Base-by-base conservation (phyloP, 169 alveolate genomes). In the Plasmodium malariae region DNA sequence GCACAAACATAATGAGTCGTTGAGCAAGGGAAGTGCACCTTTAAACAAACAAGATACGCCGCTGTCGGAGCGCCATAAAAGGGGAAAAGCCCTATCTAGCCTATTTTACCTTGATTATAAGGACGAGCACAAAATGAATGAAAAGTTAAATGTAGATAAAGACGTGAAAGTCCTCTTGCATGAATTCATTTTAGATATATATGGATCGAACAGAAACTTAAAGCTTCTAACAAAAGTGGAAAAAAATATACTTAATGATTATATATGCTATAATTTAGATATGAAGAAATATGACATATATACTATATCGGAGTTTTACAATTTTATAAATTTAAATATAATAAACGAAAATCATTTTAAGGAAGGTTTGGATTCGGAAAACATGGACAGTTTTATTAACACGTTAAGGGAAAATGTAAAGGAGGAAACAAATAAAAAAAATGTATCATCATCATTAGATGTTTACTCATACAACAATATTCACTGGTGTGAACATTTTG, bases 161-260 rank as follows among this genome's bases (percentile, higher is more conserved):
- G 36, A 60, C 51, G 72, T 37, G 0, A 83, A 83, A n/a, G 67
- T 83, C 19, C 14, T 83, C 11, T 57, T 83, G 36, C 80, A 83
- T 59, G 91, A 83, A 11, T 83, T 51, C 5, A 83, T 83, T 67
- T 83, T 83, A 54, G 85, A 83, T 43, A 57, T 67, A 14, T 83
- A 83, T 51, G 91, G 91, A 26, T 83, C 91, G 0, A 68, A 83
- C n/a, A 83, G 72, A 65, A 83, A 83, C 55, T 43, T 83, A 70
- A 83, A 83, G 59, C 21, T 83, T 21, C 48, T 83, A 4, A 36
- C 91, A 28, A 19, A 70, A 34, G 40, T 65, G 24, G 65, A 83
- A 17, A 83, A 83, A 67, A 83, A 83, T 36, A 30, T 83, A 24
- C 24, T 83, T 6, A 83, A 83, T 67, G 91, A 83, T 51, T 83